Conservation (phyloP, 345 rosid genomes). For the Rhodamnia rubescens region DNA sequence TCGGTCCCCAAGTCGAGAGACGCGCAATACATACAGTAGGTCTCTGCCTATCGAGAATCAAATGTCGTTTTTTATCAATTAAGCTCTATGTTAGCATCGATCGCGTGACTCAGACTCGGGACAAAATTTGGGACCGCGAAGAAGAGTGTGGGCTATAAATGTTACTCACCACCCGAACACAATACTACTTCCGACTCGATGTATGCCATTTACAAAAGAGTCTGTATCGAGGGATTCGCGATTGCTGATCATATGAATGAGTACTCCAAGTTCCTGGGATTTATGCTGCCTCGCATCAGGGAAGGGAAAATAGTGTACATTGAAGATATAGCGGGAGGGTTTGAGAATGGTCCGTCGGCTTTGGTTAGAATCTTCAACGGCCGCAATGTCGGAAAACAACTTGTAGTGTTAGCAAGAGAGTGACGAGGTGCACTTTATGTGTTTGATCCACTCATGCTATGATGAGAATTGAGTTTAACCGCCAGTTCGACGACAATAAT, state of each 20-base stretch:
- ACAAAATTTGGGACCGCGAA: background rate
- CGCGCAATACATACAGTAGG: background rate
- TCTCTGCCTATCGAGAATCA: background rate
- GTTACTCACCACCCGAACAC: background rate
- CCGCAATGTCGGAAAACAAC: conserved; percentile 45
- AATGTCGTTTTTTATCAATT: background rate
- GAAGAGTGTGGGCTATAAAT: background rate
- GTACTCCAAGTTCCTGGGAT: conserved; percentile 26
- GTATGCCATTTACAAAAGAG: conserved; percentile 5
- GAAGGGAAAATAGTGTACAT: conserved; percentile 39
- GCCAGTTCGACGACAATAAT: too few species aligned
- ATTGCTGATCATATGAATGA: conserved; percentile 26
- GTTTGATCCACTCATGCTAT: background rate
- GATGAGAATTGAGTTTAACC: too few species aligned
- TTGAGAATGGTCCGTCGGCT: conserved; percentile 42
- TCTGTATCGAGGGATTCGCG: conserved; percentile 21
- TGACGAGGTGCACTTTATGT: background rate
- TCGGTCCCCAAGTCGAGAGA: background rate
- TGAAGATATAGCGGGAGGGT: conserved; percentile 48
- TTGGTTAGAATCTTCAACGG: conserved; percentile 35
- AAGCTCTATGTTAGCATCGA: background rate
- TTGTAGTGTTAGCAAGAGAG: conserved; percentile 17
- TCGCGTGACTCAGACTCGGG: background rate
- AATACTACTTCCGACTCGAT: background rate
- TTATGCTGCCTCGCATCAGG: conserved; percentile 21